Conservation (phyloP, 2,329 filamentous ascomycete genomes). For the Fusarium caatingaense region DNA sequence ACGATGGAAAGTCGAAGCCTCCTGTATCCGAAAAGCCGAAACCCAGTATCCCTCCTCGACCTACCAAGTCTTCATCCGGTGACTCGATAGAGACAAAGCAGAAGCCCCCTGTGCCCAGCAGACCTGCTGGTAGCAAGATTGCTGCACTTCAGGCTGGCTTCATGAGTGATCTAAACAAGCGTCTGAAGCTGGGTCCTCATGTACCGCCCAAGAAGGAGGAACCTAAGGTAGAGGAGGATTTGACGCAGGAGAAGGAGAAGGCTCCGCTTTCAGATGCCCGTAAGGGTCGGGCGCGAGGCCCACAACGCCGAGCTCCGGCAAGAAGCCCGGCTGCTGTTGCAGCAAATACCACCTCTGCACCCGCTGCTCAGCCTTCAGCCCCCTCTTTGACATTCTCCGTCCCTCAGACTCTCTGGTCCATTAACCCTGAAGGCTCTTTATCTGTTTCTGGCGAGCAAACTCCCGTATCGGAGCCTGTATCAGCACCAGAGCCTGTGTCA, state of each 20-base stretch:
- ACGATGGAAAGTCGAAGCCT: conserved; percentile 56
- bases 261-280: conserved; percentile 87
- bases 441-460: conserved; percentile 38
- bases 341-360: conserved; percentile 33
- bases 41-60: conserved; percentile 70
- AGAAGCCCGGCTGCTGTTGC: conserved; percentile 56
- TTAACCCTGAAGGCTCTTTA: conserved; percentile 62
- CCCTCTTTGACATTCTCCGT: conserved; percentile 60
- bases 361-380: conserved; percentile 49
- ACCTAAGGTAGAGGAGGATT: conserved; percentile 65
- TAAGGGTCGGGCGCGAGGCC: conserved; percentile 90
- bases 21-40: conserved; percentile 66
- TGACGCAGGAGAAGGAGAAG: conserved; percentile 72
- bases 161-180: conserved; percentile 91
- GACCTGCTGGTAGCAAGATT: conserved; percentile 86
- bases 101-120: conserved; percentile 83
- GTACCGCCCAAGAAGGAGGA: conserved; percentile 78
- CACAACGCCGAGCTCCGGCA: conserved; percentile 77
- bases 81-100: conserved; percentile 65
- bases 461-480: conserved; percentile 15
- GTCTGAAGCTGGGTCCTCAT: conserved; percentile 87
- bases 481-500: neutral
- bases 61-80: conserved; percentile 62
- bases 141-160: conserved; percentile 91
- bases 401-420: conserved; percentile 63